Evolutionary conservation across 2,329 filamentous ascomycete species (phyloP).

Genomic region (Fusarium brevicatenulatum): DNA sequence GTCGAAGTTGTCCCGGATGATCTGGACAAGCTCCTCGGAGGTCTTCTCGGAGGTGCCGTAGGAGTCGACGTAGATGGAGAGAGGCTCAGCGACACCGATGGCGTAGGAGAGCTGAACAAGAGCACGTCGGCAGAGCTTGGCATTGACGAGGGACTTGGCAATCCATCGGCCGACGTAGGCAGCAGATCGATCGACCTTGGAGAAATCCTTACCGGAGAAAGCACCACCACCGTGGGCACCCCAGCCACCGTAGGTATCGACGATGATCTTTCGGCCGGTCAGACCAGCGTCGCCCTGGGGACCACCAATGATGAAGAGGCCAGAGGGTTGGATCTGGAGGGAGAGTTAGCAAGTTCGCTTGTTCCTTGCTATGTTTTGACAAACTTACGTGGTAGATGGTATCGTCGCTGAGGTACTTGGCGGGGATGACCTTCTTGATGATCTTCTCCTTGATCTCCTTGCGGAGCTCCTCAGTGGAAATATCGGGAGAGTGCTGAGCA

Average conservation of each 20-base stretch:
- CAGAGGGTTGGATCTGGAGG: slow-evolving; percentile 89
- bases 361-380: background rate
- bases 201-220: slow-evolving; percentile 99
- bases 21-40: slow-evolving; percentile 92
- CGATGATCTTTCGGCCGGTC: slow-evolving; percentile 98
- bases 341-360: slow-evolving; percentile 13
- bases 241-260: slow-evolving; percentile 99
- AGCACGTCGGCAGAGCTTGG: slow-evolving; percentile 88
- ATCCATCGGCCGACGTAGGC: slow-evolving; percentile 99
- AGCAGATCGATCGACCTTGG: slow-evolving; percentile 98
- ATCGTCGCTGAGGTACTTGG: slow-evolving; percentile 89
- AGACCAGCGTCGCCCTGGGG: slow-evolving; percentile 99
- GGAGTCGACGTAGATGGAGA: slow-evolving; percentile 96
- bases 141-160: slow-evolving; percentile 94
- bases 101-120: slow-evolving; percentile 99
- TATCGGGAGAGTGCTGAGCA: slow-evolving; percentile 89
- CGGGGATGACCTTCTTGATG: slow-evolving; percentile 93
- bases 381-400: slow-evolving; percentile 90
- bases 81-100: slow-evolving; percentile 97
- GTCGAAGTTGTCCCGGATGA: slow-evolving; percentile 97
- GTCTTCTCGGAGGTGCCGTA: slow-evolving; percentile 94
- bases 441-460: slow-evolving; percentile 98
- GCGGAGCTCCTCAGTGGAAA: slow-evolving; percentile 90
- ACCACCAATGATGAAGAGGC: slow-evolving; percentile 98
- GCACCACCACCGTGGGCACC: slow-evolving; percentile 99